These are phyloP conservation scores for Aureobasidium sp. DNA, from an alignment of 2,329 filamentous ascomycete genomes.

Conservation along the genomic window DNA sequence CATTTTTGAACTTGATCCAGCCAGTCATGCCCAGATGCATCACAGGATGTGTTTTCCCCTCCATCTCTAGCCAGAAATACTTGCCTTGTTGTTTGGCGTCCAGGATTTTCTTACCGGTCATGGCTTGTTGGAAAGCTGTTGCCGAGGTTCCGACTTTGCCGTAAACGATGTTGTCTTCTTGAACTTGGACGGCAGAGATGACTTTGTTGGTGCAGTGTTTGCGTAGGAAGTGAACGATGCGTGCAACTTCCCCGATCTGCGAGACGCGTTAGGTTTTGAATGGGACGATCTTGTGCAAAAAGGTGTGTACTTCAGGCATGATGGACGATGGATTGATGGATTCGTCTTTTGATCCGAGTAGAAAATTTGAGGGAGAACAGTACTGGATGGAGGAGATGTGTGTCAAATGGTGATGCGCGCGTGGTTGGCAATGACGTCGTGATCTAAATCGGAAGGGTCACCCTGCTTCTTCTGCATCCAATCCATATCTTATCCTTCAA, in stretches of 20 bases:
- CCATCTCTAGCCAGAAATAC: conserved; percentile 89
- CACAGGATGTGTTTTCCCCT: conserved; percentile 70
- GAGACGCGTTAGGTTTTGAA: not conserved
- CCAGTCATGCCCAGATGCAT: conserved; percentile 47
- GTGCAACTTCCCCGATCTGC: conserved; percentile 56
- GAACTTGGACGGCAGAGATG: conserved; percentile 59
- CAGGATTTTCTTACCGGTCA: conserved; percentile 65
- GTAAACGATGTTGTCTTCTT: conserved; percentile 78
- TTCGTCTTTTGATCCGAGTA: not conserved
- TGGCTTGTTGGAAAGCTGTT: conserved; percentile 60
- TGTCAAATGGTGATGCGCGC: not conserved
- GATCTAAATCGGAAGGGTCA: not conserved
- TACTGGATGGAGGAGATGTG: not conserved
- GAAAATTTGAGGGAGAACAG: not conserved
- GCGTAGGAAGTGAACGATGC: conserved; percentile 76
- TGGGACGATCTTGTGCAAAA: no score
- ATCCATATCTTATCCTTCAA: not conserved
- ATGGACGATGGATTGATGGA: not conserved
- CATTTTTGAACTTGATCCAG: conserved; percentile 81
- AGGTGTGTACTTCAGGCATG: not conserved
- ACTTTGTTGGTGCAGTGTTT: conserved; percentile 78
- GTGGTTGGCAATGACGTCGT: not conserved
- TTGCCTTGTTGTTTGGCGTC: conserved; percentile 82
- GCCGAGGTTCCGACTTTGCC: conserved; percentile 82
- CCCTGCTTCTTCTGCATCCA: not conserved